phyloP scores from a whole-genome alignment of 257 asterid species.

The Jacaranda copaia region DNA sequence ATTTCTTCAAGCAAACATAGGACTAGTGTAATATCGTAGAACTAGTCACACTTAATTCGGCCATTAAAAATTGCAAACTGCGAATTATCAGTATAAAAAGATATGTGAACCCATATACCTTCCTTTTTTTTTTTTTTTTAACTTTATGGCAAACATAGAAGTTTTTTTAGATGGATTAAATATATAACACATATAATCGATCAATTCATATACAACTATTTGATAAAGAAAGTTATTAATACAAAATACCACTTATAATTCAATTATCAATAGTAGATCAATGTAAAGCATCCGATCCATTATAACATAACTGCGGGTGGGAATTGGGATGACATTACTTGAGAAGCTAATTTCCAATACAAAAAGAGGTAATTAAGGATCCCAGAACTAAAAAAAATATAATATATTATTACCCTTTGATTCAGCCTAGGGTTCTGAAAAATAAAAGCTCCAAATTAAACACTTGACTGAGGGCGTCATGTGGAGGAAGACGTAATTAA shows the following conservation, averaged over 20 bases:
- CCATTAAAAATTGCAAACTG: slow-evolving; percentile 8
- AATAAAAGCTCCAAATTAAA: slow-evolving; percentile 21
- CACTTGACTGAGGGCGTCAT: slow-evolving; percentile 45
- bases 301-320: no score
- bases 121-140: no score
- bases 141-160: no score
- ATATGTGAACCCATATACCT: slow-evolving; percentile 25
- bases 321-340: slow-evolving; percentile 35
- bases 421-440: slow-evolving; percentile 83
- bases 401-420: slow-evolving; percentile 45
- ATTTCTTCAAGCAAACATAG: no score
- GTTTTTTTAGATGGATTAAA: no score
- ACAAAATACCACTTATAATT: no score
- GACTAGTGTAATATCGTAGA: slow-evolving; percentile 47
- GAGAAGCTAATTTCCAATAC: slow-evolving; percentile 56
- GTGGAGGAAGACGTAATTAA: slow-evolving; percentile 78
- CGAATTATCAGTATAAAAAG: slow-evolving; percentile 16
- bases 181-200: no score
- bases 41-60: slow-evolving; percentile 35
- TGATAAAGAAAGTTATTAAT: no score
- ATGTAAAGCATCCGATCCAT: no score
- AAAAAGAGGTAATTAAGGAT: slow-evolving; percentile 30
- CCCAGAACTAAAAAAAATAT: slow-evolving; percentile 15
- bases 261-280: no score
- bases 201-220: no score